Conservation (phyloP, 257 asterid species). For the Fraxinus quadrangulata region DNA sequence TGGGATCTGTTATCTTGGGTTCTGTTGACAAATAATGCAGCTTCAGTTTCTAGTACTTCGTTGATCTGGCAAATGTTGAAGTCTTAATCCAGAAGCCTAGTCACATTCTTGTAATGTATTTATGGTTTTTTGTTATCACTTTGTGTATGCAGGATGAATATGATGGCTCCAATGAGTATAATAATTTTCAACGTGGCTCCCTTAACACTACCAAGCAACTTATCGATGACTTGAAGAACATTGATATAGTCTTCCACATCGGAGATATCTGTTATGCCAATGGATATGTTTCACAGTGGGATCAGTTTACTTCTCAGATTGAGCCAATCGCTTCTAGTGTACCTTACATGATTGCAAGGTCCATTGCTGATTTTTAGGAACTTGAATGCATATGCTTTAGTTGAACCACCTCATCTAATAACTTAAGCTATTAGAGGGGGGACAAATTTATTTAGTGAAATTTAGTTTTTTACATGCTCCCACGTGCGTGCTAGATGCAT, state of each 20-base stretch:
- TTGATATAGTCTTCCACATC: conserved; percentile 86
- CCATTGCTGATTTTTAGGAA: neutral
- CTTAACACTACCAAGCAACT: conserved; percentile 91
- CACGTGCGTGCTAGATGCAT: neutral
- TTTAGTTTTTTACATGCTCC: neutral
- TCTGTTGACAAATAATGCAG: neutral
- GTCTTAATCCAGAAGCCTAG: neutral
- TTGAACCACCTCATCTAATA: neutral
- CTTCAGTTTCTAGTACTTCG: neutral
- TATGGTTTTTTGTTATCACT: conserved; percentile 1
- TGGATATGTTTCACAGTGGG: conserved; percentile 95
- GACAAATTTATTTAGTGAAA: neutral
- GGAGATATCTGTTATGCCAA: conserved; percentile 88
- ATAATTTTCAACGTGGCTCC: conserved; percentile 74
- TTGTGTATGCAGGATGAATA: conserved; percentile 65
- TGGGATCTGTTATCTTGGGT: neutral
- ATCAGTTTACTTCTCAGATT: conserved; percentile 82
- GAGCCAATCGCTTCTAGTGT: conserved; percentile 30
- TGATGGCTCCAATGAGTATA: conserved; percentile 93
- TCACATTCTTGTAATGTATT: neutral
- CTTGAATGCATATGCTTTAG: neutral
- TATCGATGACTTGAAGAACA: conserved; percentile 60
- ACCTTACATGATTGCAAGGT: conserved; percentile 76
- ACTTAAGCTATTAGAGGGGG: neutral
- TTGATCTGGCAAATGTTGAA: neutral